Conservation (phyloP, 140 eudicot species). For the Eryngium alpinum region DNA sequence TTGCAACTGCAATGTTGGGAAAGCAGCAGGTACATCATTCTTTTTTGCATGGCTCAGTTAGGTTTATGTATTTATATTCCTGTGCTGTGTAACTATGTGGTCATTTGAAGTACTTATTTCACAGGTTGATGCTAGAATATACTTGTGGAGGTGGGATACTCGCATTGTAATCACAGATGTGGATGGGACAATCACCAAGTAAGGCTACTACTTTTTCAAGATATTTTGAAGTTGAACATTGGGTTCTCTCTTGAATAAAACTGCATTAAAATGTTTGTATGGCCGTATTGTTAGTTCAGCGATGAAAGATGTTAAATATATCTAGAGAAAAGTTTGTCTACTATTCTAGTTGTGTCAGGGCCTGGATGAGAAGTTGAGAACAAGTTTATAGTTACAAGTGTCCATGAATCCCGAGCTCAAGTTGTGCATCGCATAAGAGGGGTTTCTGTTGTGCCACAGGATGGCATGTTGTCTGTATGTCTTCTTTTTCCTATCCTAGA, state of each 20-base stretch:
- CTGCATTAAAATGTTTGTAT: neutral
- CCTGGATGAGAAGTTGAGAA: no score
- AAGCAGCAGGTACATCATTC: slow-evolving; percentile 59
- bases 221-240: neutral
- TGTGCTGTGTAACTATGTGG: slow-evolving; percentile 11
- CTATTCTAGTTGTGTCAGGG: neutral
- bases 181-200: slow-evolving; percentile 96
- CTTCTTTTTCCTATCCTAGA: no score
- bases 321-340: neutral
- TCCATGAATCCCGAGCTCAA: no score
- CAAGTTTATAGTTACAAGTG: no score
- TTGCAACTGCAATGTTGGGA: slow-evolving; percentile 80
- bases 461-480: no score
- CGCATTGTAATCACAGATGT: slow-evolving; percentile 92
- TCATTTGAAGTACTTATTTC: slow-evolving; percentile 21
- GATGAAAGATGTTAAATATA: neutral
- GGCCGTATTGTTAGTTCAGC: neutral
- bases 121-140: slow-evolving; percentile 95
- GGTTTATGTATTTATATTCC: slow-evolving; percentile 7
- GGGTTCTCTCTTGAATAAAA: neutral
- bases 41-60: slow-evolving; percentile 3
- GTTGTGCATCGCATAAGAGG: no score
- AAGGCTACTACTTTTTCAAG: slow-evolving; percentile 12
- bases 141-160: slow-evolving; percentile 88
- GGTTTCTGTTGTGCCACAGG: no score